Percentiles rank a stretch among this genome's conserved stretches.
Evolutionary conservation across 495 filamentous ascomycete species (phyloP).

Genomic region (Aspergillus homomorphus): DNA sequence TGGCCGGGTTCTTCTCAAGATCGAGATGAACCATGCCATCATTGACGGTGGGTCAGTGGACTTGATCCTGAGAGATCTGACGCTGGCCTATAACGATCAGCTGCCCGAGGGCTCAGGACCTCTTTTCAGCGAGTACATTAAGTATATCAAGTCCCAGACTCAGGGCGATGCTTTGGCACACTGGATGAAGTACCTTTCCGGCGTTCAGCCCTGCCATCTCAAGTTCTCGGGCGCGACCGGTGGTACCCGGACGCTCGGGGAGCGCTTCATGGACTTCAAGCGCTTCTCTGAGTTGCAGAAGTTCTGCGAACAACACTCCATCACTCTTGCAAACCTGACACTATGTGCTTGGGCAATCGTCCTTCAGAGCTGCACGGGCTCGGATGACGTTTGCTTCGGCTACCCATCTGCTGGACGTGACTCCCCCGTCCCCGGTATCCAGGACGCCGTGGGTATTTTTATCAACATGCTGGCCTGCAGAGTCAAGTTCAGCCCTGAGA

Average conservation of each 20-base stretch:
- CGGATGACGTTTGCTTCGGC: conserved; percentile 58
- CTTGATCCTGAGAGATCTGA: conserved; percentile 41
- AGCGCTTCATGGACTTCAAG: conserved; percentile 25
- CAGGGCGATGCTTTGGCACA: conserved; percentile 38
- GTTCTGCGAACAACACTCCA: conserved; percentile 45
- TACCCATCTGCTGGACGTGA: conserved; percentile 50
- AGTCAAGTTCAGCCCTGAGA: conserved; percentile 33
- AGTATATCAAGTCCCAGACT: conserved; percentile 38
- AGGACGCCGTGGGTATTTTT: conserved; percentile 53
- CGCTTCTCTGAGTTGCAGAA: conserved; percentile 39
- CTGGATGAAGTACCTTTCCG: conserved; percentile 24
- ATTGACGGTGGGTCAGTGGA: conserved; percentile 45
- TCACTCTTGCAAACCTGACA: conserved; percentile 51
- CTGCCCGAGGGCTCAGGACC: conserved; percentile 42
- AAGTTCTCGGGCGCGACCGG: conserved; percentile 7
- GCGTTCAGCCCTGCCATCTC: conserved; percentile 29
- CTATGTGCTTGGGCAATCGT: conserved; percentile 58
- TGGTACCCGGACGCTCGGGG: conserved; percentile 11
- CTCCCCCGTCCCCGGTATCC: conserved; percentile 47
- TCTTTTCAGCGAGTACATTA: conserved; percentile 56
- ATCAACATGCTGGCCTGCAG: conserved; percentile 58
- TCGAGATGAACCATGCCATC: conserved; percentile 58
- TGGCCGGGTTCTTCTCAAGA: conserved; percentile 41
- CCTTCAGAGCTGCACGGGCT: conserved; percentile 48
- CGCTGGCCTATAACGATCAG: conserved; percentile 43